Base-by-base conservation (phyloP, 306 rosid genomes). In the Elaeagnus macrophylla region DNA sequence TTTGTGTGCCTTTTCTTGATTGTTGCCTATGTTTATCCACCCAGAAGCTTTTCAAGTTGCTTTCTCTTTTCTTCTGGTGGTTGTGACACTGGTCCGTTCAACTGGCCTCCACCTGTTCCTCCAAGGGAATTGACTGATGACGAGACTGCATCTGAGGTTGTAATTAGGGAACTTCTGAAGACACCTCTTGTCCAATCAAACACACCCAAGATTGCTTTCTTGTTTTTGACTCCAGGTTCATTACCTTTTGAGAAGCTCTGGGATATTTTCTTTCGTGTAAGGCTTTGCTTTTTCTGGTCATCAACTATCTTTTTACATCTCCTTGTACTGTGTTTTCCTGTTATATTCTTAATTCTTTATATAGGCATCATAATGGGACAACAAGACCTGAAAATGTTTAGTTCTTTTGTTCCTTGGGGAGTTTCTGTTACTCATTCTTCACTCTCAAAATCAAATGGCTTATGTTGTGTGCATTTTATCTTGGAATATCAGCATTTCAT, bases 181-280 rank as follows among this genome's bases (percentile, higher is more conserved):
- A 56, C 72, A 8, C 73, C 83, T 72, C 57, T 74, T 51, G 53
- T 68, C 51, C 75, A 70, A 19, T 59, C 91, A 17, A 74, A 56
- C 70, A 74, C 67, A 51, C 87, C 95, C 9, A 91, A 86, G 70
- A 40, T 91, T 37, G 99, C 99, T 53, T 91, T 91, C 77, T 51
- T 91, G 96, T 91, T 82, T 64, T 65, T 91, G 82, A 87, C 95
- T 57, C 95, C 93, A 12, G 82, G 93, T 39, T 56, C 96, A 1
- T 69, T 91, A 53, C 95, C 96, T 9, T 91, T 91, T 36, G 99
- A 91, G 87, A 83, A 67, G 81, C 82, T 84, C 2, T 91, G 96
- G 99, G 86, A 84, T 64, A 75, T 50, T 67, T 91, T 91, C 79
- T 86, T 91, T 68, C 61, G 56, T 69, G 97, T 91, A 78, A 67